Evolutionary conservation across 208 protist species (phyloP), one percentile per base, ranked within the genome.

Genomic region (Porcisia deanei): DNA sequence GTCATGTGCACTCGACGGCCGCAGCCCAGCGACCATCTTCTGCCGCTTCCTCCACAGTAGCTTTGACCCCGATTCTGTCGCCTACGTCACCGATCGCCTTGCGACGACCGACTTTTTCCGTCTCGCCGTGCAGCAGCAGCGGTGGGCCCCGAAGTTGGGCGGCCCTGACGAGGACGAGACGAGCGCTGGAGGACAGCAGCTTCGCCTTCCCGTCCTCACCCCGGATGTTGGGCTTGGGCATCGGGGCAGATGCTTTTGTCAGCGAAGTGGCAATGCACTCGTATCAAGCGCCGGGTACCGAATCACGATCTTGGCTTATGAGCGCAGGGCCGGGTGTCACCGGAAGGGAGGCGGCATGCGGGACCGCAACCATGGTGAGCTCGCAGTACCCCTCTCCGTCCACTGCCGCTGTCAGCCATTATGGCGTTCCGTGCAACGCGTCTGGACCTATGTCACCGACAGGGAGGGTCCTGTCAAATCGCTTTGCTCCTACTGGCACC

Each of bases 31-130:
- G 55, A 14, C 71, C 57, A 34, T 68, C 66, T 37, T 81, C 77
- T 10, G 65, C 77, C 2, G 60, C 22, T 22, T 81, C 77, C 14
- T 74, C 78, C 7, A 65, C 58, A 22, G 41, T 47, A 0, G 72
- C 73, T 22, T 25, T 78, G 45, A 78, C 78, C 4, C 78, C 78
- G 41, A 67, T 49, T 39, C 66, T 75, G 60, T 78, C 78, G 7
- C 78, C 78, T 20, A 64, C 67, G 22, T 75, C 77, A 22, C 37
- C 77, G 18, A 47, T 37, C 18, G 16, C 47, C 2, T 53, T 41
- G 12, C 53, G 71, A 30, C 76, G 59, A 45, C 34, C 71, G 1
- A n/a, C n/a, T 16, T 67, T 73, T 49, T 34, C 73, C 4, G 68
- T 45, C 10, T 78, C 78, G 0, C 69, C 72, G 2, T 14, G 41